Conservation (phyloP, 2,329 filamentous ascomycete genomes). For the Neospermospora avenae region DNA sequence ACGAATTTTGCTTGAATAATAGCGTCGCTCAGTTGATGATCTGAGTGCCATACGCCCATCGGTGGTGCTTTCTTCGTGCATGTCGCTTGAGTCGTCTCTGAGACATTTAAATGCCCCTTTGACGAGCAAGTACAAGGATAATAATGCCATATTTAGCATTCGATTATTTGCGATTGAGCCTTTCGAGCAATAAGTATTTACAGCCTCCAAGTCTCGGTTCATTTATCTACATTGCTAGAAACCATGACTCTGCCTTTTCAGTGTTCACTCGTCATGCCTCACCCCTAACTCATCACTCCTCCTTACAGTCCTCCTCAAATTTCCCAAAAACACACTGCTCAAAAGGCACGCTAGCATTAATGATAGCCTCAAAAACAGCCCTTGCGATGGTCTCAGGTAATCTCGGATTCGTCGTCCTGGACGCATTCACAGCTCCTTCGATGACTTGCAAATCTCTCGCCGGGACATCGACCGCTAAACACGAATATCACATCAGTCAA, state of each 20-base stretch:
- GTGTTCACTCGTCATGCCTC: not conserved
- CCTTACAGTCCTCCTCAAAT: conserved; percentile 1
- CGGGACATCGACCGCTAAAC: conserved; percentile 16
- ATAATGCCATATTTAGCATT: too few species aligned
- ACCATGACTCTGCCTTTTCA: not conserved
- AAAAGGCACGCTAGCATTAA: conserved; percentile 19
- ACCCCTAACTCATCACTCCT: not conserved
- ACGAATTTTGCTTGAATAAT: not conserved
- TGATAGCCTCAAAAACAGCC: conserved; percentile 19
- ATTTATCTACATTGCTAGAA: too few species aligned
- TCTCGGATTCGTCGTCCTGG: conserved; percentile 8
- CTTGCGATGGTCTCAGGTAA: conserved; percentile 18
- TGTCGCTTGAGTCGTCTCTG: too few species aligned
- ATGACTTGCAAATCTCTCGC: conserved; percentile 14
- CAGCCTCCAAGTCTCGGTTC: too few species aligned
- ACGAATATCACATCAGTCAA: not conserved
- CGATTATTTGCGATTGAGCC: too few species aligned
- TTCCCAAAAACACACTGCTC: conserved; percentile 19
- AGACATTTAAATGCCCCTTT: too few species aligned
- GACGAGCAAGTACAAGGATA: too few species aligned
- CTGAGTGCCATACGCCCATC: too few species aligned
- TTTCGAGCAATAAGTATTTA: too few species aligned
- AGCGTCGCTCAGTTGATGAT: not conserved
- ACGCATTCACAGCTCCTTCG: conserved; percentile 12
- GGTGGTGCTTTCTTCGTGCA: too few species aligned